Base-by-base conservation (phyloP, 371 early-diverging fungal genomes). In the Lichtheimia ramosa region DNA sequence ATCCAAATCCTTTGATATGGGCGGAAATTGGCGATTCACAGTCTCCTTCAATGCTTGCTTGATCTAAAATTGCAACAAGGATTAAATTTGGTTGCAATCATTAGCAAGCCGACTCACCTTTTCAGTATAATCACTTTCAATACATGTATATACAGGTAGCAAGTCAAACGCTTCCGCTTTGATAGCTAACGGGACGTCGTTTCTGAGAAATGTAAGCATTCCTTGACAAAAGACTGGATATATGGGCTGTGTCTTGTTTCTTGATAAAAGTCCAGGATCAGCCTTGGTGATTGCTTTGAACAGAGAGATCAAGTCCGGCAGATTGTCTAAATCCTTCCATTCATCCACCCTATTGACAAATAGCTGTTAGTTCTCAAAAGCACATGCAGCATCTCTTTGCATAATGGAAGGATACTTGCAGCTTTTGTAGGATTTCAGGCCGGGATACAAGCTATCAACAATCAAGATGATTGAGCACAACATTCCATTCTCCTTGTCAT, bases 11-110 rank as follows among this genome's bases (percentile, higher is more conserved):
- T 63, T 61, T 2, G 84, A 79, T 3, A 68, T 64, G n/a, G 71
- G 58, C 2, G 87, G 84, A 54, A 88, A 79, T 39, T 84, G 64
- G 13, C 81, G 78, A 3, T 63, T 56, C n/a, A 78, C 63, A 5
- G 79, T 68, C 16, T 65, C 57, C 28, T 59, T 60, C 18, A 78
- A 41, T 13, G 43, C n/a, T 3, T 70, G 43, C 24, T 62, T 72
- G 7, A 83, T 48, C 75, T 80, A 58, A n/a, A n/a, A 23, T 25
- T 2, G 8, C 20, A 54, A 12, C 28, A 16, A 15, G 40, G n/a
- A 24, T 24, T 15, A 18, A 21, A 53, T 12, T 13, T 14, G 23
- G 28, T 13, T 15, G 51, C 12, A 12, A 20, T 23, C 42, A 39
- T 23, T 24, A 10, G 34, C 2, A 34, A 34, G 34, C 6, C 10